A percentile compares a stretch with the other conserved stretches of the same genome.
Conservation (phyloP, 805 yeast species). For the Lipomyces anomalus region DNA sequence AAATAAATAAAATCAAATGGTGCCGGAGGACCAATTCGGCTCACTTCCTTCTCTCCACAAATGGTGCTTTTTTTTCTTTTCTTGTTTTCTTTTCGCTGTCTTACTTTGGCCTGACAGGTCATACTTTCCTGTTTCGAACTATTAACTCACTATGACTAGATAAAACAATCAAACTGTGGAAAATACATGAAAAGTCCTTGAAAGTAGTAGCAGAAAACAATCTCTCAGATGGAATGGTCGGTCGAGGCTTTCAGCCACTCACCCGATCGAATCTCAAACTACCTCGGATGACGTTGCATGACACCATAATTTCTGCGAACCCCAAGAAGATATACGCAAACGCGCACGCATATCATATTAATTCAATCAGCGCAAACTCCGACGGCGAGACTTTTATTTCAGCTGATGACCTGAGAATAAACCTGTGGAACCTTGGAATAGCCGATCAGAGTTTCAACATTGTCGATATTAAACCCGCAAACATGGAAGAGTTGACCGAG, state of each 20-base stretch:
- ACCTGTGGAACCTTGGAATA: slow-evolving; percentile 89
- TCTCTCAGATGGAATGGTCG: slow-evolving; percentile 43
- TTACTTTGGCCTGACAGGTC: not conserved
- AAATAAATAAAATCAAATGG: slow-evolving; percentile 97
- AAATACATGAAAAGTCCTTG: slow-evolving; percentile 83
- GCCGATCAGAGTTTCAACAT: slow-evolving; percentile 95
- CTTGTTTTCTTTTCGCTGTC: not conserved
- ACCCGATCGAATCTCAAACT: slow-evolving; percentile 48
- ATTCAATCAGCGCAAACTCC: slow-evolving; percentile 87
- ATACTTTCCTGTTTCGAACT: not conserved
- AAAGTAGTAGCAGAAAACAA: slow-evolving; percentile 91
- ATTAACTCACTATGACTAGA: slow-evolving; percentile 38
- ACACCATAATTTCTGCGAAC: slow-evolving; percentile 88
- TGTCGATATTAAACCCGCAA: slow-evolving; percentile 94
- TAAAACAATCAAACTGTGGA: slow-evolving; percentile 98
- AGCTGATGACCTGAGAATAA: slow-evolving; percentile 90
- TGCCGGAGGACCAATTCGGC: slow-evolving; percentile 80
- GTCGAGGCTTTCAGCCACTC: slow-evolving; percentile 21
- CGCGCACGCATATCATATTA: slow-evolving; percentile 97
- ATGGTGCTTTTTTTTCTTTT: slow-evolving; percentile 32
- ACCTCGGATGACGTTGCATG: slow-evolving; percentile 90
- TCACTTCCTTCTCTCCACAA: slow-evolving; percentile 84
- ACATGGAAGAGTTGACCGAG: slow-evolving; percentile 98
- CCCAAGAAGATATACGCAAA: slow-evolving; percentile 88
- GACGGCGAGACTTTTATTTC: slow-evolving; percentile 94